Conservation (phyloP, 75 land plant genomes). For the Larix kaempferi region DNA sequence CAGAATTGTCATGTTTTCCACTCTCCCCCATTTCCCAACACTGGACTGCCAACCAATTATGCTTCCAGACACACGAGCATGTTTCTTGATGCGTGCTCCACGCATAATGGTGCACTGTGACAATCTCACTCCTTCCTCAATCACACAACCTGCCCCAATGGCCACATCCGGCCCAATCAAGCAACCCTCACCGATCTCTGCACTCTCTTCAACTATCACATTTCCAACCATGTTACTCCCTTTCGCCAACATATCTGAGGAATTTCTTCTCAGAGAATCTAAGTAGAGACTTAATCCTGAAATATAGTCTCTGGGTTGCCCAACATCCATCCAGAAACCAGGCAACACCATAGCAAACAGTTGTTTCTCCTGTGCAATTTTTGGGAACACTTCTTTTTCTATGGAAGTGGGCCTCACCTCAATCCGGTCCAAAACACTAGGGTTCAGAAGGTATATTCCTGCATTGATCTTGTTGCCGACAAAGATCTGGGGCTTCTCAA, state of each 20-base stretch:
- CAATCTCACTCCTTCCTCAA: conserved; percentile 87
- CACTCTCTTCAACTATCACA: conserved; percentile 74
- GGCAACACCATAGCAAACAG: conserved; percentile 87
- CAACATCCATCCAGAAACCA: conserved; percentile 96
- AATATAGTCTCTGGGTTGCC: conserved; percentile 90
- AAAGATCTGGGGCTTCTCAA: conserved; percentile 79
- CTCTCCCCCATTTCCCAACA: conserved; percentile 89
- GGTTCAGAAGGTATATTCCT: conserved; percentile 80
- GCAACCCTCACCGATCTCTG: conserved; percentile 82
- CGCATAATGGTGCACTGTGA: conserved; percentile 93
- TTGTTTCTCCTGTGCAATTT: conserved; percentile 63
- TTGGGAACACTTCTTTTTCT: conserved; percentile 91
- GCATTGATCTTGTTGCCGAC: conserved; percentile 97
- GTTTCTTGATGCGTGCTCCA: conserved; percentile 82
- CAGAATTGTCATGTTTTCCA: conserved; percentile 89
- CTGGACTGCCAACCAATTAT: conserved; percentile 96
- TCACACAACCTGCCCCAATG: conserved; percentile 81
- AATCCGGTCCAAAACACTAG: conserved; percentile 67
- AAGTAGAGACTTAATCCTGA: conserved; percentile 83
- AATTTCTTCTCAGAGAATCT: conserved; percentile 61
- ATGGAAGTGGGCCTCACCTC: conserved; percentile 78
- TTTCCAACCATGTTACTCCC: conserved; percentile 73
- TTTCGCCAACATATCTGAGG: conserved; percentile 46
- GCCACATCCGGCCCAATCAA: conserved; percentile 95
- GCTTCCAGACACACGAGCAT: conserved; percentile 83